A percentile compares a stretch with the other conserved stretches of the same genome.
Evolutionary conservation across 2,329 filamentous ascomycete species (phyloP).

Genomic region (Periglandula ipomoeae): DNA sequence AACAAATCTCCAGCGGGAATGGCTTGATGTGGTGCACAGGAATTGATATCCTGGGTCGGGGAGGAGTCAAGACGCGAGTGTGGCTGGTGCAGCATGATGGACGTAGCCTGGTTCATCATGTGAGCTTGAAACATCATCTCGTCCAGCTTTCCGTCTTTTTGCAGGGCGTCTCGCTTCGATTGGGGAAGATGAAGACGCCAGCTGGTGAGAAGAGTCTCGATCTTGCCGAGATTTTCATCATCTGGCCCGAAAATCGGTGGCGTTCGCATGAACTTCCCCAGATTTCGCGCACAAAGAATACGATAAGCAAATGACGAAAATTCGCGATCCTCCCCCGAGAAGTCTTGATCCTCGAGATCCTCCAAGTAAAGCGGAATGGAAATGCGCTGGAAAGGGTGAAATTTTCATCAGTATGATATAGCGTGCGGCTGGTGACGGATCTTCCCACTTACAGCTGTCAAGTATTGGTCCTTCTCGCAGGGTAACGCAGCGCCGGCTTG

Average conservation of each 20-base stretch:
- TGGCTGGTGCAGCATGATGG: constrained; percentile 72
- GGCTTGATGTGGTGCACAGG: constrained; percentile 53
- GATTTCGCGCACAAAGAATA: constrained; percentile 69
- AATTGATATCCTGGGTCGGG: constrained; percentile 48
- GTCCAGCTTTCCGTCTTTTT: constrained; percentile 63
- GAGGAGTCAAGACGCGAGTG: constrained; percentile 64
- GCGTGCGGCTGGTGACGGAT: background rate
- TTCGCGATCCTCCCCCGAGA: constrained; percentile 56
- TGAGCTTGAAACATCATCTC: constrained; percentile 89
- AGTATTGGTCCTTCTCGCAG: constrained; percentile 71
- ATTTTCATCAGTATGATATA: background rate
- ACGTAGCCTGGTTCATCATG: constrained; percentile 60
- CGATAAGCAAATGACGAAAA: constrained; percentile 85
- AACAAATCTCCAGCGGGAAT: constrained; percentile 41
- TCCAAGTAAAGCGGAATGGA: constrained; percentile 53
- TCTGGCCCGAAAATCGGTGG: constrained; percentile 41
- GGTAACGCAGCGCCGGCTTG: constrained; percentile 74
- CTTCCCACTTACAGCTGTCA: constrained; percentile 39
- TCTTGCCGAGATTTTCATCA: constrained; percentile 41
- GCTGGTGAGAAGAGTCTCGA: constrained; percentile 51
- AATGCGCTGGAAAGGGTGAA: constrained; percentile 35
- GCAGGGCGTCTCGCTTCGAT: constrained; percentile 60
- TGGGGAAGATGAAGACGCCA: constrained; percentile 74
- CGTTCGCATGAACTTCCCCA: constrained; percentile 63
- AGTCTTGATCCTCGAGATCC: constrained; percentile 69